Evolutionary conservation across 164 flowering plant genomes (phyloP), one percentile per base, ranked within the genome.

Genomic region (Sedum album): DNA sequence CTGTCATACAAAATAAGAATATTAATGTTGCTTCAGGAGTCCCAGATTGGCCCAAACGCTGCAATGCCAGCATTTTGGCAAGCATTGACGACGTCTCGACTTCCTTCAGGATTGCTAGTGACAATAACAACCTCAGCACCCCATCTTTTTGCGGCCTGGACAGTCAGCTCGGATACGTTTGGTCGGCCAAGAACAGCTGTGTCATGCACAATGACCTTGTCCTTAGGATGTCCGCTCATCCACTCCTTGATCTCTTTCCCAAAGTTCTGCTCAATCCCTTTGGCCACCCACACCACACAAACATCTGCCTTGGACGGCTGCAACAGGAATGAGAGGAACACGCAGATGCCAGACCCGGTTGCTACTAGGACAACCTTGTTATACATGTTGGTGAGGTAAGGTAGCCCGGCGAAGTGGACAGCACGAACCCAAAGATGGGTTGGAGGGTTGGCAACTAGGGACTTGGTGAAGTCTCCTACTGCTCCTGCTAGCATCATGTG

Each of bases 401-500:
- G 90, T 15, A 88, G 61, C 1, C 90, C 89, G 0, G 88, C 89
- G 41, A 88, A 88, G 68, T 86, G 89, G 23, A 88, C 79, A 14
- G 41, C 28, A 5, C 88, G 77, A 20, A 88, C 86, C 93, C 90
- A 85, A 28, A 88, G 66, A 55, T 86, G 88, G 69, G 72, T 81
- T 1, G 93, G 90, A 0, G 90, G 88, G 73, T 79, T 65, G 1
- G 86, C 55, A 8, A 88, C 86, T 31, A 88, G 66, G 0, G 85
- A 77, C 69, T 78, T 86, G 0, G 90, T 86, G 86, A 84, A 88
- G 76, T 88, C 93, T 87, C 93, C 93, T 0, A 85, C 93, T 14
- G 91, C 90, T 2, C 93, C 90, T 7, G 90, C 93, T 0, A 88
- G 79, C 86, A 88, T 85, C 86, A 86, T 78, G 81, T 88, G 90